phyloP scores from a whole-genome alignment of 139 green algal species.

The Chlamydomonas sphaeroides region DNA sequence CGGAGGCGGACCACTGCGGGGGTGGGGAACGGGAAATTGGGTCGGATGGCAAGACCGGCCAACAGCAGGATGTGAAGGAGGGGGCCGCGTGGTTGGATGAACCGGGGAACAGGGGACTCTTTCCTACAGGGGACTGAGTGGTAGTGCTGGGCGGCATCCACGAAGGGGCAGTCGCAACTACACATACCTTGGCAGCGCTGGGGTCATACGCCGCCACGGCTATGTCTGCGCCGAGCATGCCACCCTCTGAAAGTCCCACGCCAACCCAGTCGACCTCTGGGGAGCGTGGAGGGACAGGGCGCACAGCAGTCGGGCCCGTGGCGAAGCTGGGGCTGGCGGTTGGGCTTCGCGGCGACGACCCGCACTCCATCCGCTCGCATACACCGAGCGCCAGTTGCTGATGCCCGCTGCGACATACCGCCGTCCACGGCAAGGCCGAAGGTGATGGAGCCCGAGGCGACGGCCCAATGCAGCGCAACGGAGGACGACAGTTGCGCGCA shows the following conservation, averaged over 20 bases:
- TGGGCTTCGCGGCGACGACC: neutral
- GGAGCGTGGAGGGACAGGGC: too few relatives aligned
- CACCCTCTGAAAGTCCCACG: slow-evolving; percentile 2
- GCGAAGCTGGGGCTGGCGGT: too few relatives aligned
- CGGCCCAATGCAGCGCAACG: slow-evolving; percentile 10
- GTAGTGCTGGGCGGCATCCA: too few relatives aligned
- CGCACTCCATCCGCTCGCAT: neutral
- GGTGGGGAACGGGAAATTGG: too few relatives aligned
- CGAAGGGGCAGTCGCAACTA: too few relatives aligned
- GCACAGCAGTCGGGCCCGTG: too few relatives aligned
- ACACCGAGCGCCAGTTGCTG: neutral
- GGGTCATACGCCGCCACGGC: neutral
- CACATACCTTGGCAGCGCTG: accelerated
- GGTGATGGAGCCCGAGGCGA: neutral
- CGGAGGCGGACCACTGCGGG: neutral
- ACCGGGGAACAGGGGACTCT: too few relatives aligned
- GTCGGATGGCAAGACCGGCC: too few relatives aligned
- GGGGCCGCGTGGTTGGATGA: too few relatives aligned
- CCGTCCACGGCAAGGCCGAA: slow-evolving; percentile 8
- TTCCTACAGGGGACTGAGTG: too few relatives aligned
- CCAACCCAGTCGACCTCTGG: slow-evolving; percentile 14
- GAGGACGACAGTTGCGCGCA: neutral
- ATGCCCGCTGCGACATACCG: neutral
- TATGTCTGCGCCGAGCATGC: slow-evolving; percentile 29
- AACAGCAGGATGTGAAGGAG: too few relatives aligned